These are phyloP conservation scores for Erythrophleum ivorense DNA, from an alignment of 331 rosid species.

Conservation along the genomic window DNA sequence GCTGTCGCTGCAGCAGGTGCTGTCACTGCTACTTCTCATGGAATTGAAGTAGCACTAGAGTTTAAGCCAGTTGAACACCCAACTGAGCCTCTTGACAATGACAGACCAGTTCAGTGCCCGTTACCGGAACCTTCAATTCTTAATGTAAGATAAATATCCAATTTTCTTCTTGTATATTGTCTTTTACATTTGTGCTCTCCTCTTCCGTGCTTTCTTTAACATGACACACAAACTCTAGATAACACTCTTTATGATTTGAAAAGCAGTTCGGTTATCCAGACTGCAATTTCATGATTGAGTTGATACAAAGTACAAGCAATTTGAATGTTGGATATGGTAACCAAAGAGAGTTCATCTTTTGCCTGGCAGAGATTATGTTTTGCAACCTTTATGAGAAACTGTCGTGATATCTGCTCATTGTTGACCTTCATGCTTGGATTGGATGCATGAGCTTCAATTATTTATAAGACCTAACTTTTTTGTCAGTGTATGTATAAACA, in stretches of 20 bases:
- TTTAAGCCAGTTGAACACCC: conserved; percentile 98
- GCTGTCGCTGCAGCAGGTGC: conserved; percentile 45
- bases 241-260: background rate
- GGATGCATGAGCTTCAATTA: conserved; percentile 16
- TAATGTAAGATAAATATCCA: conserved; percentile 65
- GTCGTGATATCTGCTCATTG: conserved; percentile 17
- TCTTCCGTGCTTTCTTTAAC: background rate
- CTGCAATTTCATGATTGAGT: background rate
- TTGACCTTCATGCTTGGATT: background rate
- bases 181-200: background rate
- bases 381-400: background rate
- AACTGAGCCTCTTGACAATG: conserved; percentile 78
- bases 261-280: background rate
- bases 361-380: background rate
- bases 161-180: conserved; percentile 16
- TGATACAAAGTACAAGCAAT: conserved; percentile 15
- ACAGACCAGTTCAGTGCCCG: conserved; percentile 86
- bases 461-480: background rate
- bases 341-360: background rate
- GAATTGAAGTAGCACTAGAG: conserved; percentile 89
- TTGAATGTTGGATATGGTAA: conserved; percentile 18
- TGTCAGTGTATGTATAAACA: background rate
- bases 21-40: conserved; percentile 68
- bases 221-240: background rate
- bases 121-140: conserved; percentile 94